phyloP scores from a whole-genome alignment of 441 rosid species.

The Euphorbia celastroides region DNA sequence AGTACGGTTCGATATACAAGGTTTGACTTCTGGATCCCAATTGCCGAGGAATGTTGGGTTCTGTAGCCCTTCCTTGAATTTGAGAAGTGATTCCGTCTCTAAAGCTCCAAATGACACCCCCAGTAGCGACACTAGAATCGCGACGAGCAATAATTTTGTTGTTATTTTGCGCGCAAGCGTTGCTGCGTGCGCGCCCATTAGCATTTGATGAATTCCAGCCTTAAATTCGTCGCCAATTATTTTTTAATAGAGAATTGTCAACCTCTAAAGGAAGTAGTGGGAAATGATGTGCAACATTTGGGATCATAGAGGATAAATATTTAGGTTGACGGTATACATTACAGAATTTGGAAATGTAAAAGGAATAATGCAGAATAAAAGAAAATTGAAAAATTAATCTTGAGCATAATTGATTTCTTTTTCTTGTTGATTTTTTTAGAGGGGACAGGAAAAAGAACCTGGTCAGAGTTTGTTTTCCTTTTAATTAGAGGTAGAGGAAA shows the following conservation, averaged over 20 bases:
- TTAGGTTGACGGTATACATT: too few relatives aligned
- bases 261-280: neutral
- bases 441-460: too few relatives aligned
- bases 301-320: neutral
- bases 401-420: too few relatives aligned
- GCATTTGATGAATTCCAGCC: conserved; percentile 19
- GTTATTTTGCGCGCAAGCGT: conserved; percentile 36
- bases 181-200: conserved; percentile 58
- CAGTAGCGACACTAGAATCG: conserved; percentile 14
- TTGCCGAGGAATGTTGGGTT: conserved; percentile 30
- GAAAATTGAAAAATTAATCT: too few relatives aligned
- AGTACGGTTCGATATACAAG: conserved; percentile 37
- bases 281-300: neutral
- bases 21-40: conserved; percentile 45
- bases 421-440: too few relatives aligned
- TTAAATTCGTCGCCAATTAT: neutral
- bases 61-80: conserved; percentile 43
- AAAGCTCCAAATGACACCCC: conserved; percentile 20
- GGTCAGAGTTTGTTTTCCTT: too few relatives aligned
- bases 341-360: too few relatives aligned
- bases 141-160: neutral
- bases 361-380: too few relatives aligned
- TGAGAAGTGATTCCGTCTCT: conserved; percentile 47
- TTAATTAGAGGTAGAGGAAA: too few relatives aligned
- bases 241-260: neutral